These are phyloP conservation scores for Cryptosporidium viatorum DNA, from an alignment of 169 alveolate genomes.

Conservation along the genomic window DNA sequence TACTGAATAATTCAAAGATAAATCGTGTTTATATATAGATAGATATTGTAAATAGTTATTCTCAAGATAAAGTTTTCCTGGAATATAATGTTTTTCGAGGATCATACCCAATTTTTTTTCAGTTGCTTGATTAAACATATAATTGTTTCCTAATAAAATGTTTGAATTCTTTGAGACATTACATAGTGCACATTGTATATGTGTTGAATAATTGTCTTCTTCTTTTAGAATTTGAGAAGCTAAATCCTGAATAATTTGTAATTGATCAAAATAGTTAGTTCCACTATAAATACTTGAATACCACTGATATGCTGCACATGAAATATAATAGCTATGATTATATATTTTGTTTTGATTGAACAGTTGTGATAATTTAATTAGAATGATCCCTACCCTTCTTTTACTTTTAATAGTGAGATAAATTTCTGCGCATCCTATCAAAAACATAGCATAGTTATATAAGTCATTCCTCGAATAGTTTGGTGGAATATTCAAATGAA, in stretches of 20 bases:
- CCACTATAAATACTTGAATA: constrained; percentile 13
- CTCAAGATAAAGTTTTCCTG: constrained; percentile 29
- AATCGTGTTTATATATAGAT: constrained; percentile 61
- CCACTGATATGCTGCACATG: constrained; percentile 52
- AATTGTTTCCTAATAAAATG: background rate
- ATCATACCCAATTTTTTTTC: background rate
- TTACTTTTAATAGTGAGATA: background rate
- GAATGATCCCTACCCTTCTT: constrained; percentile 52
- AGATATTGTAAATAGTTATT: constrained; percentile 52
- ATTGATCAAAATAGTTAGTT: background rate
- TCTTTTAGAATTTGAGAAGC: background rate
- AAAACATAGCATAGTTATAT: constrained; percentile 37
- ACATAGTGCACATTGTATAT: constrained; percentile 25
- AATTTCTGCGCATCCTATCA: constrained; percentile 39
- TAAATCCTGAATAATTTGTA: background rate
- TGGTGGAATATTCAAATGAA: background rate
- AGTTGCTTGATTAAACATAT: background rate
- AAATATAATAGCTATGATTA: constrained; percentile 24
- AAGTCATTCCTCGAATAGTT: background rate
- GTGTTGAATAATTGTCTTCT: background rate
- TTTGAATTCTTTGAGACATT: constrained; percentile 2
- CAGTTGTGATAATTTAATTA: constrained; percentile 9
- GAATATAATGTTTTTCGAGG: constrained; percentile 1
- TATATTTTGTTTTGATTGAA: constrained; percentile 28
- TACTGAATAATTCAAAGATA: constrained; percentile 24